Evolutionary conservation across 1,284 basidiomycete genomes (phyloP).

Genomic region (Rhodofomes roseus): DNA sequence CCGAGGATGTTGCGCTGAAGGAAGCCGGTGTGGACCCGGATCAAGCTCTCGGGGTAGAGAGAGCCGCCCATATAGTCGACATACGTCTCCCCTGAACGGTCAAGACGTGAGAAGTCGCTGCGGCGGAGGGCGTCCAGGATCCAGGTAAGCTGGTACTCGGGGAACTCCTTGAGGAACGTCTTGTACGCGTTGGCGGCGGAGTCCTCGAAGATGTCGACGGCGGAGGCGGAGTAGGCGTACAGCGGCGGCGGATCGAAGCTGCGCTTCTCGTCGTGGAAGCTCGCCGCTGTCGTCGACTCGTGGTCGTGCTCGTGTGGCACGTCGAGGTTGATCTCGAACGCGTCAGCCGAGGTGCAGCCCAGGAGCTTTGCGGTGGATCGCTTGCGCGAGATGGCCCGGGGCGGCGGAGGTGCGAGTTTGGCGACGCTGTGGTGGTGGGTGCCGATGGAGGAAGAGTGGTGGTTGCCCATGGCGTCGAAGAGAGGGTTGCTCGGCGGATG

Average conservation of each 20-base stretch:
- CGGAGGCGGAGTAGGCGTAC: slow-evolving; percentile 23
- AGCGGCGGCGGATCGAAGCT: slow-evolving; percentile 28
- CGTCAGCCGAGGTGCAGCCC: slow-evolving; percentile 24
- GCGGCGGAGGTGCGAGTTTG: slow-evolving; percentile 3
- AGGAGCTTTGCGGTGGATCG: slow-evolving; percentile 24
- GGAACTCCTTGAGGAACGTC: slow-evolving; percentile 35
- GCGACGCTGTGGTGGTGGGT: slow-evolving; percentile 7
- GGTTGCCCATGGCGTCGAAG: slow-evolving; percentile 28
- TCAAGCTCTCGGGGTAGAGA: slow-evolving; percentile 71
- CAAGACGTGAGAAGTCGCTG: slow-evolving; percentile 65
- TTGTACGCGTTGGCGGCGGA: slow-evolving; percentile 23
- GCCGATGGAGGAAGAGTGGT: slow-evolving; percentile 23
- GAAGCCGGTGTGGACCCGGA: slow-evolving; percentile 65
- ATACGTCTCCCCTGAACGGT: slow-evolving; percentile 62
- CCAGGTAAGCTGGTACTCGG: slow-evolving; percentile 37
- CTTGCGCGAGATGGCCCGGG: slow-evolving; percentile 20
- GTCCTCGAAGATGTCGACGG: slow-evolving; percentile 28
- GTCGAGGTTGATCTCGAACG: slow-evolving; percentile 19
- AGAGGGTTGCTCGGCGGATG: neutral
- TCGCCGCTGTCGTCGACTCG: slow-evolving; percentile 10
- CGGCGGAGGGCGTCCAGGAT: slow-evolving; percentile 63
- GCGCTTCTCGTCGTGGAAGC: slow-evolving; percentile 16
- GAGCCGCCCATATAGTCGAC: slow-evolving; percentile 83
- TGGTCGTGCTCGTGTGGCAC: slow-evolving; percentile 17
- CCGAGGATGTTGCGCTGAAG: slow-evolving; percentile 65